These are phyloP conservation scores for Tubosaeta sp. DNA, from an alignment of 768 basidiomycete species.

Conservation along the genomic window DNA sequence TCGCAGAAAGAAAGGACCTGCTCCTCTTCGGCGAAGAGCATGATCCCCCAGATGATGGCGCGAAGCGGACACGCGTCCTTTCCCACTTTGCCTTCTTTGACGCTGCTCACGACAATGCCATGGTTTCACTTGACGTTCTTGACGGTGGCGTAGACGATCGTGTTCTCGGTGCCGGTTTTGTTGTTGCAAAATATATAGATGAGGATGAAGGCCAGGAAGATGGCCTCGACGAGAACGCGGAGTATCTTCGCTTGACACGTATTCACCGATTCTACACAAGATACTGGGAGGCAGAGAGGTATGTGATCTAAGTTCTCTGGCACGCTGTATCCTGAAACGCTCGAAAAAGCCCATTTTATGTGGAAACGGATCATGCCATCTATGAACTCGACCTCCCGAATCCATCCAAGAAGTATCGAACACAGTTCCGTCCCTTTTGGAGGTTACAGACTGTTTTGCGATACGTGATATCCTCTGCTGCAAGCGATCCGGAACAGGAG, in stretches of 20 bases:
- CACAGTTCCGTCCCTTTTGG: constrained; percentile 45
- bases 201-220: constrained; percentile 66
- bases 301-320: constrained; percentile 22
- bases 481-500: constrained; percentile 22
- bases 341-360: constrained; percentile 53
- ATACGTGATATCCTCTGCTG: constrained; percentile 35
- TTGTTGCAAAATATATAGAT: constrained; percentile 45
- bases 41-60: constrained; percentile 31
- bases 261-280: constrained; percentile 50
- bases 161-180: constrained; percentile 56
- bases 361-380: constrained; percentile 62
- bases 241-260: constrained; percentile 43
- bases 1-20: constrained; percentile 34
- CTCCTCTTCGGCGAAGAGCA: constrained; percentile 41
- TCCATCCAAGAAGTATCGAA: constrained; percentile 45
- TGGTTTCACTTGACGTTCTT: constrained; percentile 47
- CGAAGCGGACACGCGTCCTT: constrained; percentile 56
- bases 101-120: constrained; percentile 37
- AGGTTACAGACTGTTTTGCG: constrained; percentile 49
- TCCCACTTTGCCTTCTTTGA: constrained; percentile 62
- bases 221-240: constrained; percentile 32
- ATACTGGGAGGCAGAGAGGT: constrained; percentile 50
- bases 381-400: constrained; percentile 44
- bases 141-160: constrained; percentile 40
- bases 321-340: neutral